A percentile compares a stretch with the other conserved stretches of the same genome.
Conservation (phyloP, 2,329 filamentous ascomycete species). For the Huntiella abstrusa region DNA sequence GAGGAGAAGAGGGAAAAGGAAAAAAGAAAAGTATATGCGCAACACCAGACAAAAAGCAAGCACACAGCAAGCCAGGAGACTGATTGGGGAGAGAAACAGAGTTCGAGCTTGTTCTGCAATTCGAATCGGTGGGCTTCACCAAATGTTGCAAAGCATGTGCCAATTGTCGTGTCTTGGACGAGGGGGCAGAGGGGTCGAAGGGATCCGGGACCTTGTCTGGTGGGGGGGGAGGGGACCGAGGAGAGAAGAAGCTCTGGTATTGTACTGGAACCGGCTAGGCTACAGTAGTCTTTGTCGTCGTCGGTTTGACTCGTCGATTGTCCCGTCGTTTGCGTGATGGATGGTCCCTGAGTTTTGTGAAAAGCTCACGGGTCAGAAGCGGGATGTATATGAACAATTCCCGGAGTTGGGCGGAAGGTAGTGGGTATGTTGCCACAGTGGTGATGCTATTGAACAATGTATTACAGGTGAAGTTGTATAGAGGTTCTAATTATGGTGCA, state of each 20-base stretch:
- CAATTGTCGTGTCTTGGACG: not conserved
- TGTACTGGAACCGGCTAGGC: not conserved
- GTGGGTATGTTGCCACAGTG: no score
- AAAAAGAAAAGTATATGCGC: conserved; percentile 1
- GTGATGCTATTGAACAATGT: no score
- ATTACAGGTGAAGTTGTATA: no score
- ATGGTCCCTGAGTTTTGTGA: no score
- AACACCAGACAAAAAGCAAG: conserved; percentile 4
- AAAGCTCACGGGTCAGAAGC: no score
- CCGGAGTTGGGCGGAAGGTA: no score
- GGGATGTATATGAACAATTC: no score
- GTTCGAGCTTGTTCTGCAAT: not conserved
- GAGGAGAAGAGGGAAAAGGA: not conserved
- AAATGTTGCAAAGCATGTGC: no score
- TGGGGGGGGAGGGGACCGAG: not conserved
- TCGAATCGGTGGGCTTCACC: not conserved
- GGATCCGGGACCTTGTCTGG: not conserved
- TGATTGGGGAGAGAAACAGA: not conserved
- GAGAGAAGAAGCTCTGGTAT: not conserved
- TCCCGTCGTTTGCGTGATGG: no score
- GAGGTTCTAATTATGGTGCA: no score
- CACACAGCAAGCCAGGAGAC: not conserved
- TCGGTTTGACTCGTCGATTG: no score
- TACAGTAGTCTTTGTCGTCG: no score
- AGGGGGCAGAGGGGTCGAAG: not conserved